phyloP scores from a whole-genome alignment of 441 rosid species.

The Metrosideros polymorpha region DNA sequence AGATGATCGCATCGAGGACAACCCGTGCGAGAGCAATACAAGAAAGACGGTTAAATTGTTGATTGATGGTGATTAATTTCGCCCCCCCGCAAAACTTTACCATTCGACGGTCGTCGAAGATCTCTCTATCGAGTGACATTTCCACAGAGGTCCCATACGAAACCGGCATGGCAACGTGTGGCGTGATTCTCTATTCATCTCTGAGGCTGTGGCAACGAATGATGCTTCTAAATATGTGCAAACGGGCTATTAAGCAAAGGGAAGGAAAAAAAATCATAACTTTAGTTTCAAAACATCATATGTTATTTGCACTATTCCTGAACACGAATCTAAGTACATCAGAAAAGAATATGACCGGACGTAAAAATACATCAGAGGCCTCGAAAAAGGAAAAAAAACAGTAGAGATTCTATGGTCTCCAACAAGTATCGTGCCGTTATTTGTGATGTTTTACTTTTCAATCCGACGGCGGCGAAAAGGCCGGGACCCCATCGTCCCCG shows the following conservation, averaged over 20 bases:
- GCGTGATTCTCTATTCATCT: not conserved
- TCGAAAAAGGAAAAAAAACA: not conserved
- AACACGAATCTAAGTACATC: not conserved
- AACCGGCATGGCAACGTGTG: not conserved
- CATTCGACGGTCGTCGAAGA: not conserved
- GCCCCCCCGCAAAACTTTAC: too few species aligned
- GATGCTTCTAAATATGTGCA: not conserved
- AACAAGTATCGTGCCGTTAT: not conserved
- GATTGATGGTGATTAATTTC: not conserved
- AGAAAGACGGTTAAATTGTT: too few species aligned
- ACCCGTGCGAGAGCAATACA: too few species aligned
- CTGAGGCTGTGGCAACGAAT: not conserved
- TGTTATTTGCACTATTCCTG: not conserved
- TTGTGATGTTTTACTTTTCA: not conserved
- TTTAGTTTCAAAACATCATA: not conserved
- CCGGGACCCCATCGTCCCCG: not conserved
- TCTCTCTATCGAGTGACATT: not conserved
- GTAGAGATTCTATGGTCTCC: not conserved
- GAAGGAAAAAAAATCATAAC: not conserved
- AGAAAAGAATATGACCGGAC: not conserved
- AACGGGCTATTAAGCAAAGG: too few species aligned
- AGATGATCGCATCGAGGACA: too few species aligned
- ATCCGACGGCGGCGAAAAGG: not conserved
- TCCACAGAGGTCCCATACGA: not conserved
- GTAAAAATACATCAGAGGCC: not conserved